phyloP scores from a whole-genome alignment of 805 yeast genomes.

The Candida jianshihensis region DNA sequence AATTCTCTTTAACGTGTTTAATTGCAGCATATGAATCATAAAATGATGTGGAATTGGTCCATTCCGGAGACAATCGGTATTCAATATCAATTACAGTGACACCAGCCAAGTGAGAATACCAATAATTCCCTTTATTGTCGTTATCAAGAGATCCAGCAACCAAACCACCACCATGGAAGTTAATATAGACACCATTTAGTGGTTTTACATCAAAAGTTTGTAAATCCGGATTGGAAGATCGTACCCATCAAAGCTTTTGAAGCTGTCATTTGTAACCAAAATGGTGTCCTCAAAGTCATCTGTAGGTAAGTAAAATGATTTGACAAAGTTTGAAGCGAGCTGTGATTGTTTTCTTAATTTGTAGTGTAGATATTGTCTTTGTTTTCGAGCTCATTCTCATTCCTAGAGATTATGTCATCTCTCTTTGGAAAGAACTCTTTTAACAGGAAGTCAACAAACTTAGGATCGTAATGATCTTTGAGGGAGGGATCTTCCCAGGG shows the following conservation, averaged over 20 bases:
- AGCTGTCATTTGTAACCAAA: background rate
- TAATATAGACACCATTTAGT: slow-evolving; percentile 1
- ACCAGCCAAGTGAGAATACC: slow-evolving; percentile 15
- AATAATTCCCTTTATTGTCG: slow-evolving; percentile 1
- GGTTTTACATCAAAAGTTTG: background rate
- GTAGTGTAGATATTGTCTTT: background rate
- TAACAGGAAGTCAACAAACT: background rate
- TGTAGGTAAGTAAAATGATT: background rate
- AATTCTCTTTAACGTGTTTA: background rate
- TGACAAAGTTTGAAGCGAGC: too few relatives aligned
- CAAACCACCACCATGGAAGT: slow-evolving; percentile 8
- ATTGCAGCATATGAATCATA: slow-evolving; percentile 6
- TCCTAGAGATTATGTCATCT: background rate
- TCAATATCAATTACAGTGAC: slow-evolving; percentile 12
- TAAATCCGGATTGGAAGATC: slow-evolving; percentile 1
- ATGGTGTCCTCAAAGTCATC: background rate
- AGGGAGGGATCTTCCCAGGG: background rate
- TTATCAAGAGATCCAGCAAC: slow-evolving; percentile 1
- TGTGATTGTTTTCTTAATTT: background rate
- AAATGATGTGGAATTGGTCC: slow-evolving; percentile 1
- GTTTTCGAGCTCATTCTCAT: background rate
- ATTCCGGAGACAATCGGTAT: slow-evolving; percentile 3
- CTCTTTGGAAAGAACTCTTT: background rate
- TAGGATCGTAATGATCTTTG: background rate
- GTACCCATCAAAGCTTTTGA: slow-evolving; percentile 1